These are phyloP conservation scores for Harrya chromipes DNA, from an alignment of 768 basidiomycete genomes.

Conservation along the genomic window DNA sequence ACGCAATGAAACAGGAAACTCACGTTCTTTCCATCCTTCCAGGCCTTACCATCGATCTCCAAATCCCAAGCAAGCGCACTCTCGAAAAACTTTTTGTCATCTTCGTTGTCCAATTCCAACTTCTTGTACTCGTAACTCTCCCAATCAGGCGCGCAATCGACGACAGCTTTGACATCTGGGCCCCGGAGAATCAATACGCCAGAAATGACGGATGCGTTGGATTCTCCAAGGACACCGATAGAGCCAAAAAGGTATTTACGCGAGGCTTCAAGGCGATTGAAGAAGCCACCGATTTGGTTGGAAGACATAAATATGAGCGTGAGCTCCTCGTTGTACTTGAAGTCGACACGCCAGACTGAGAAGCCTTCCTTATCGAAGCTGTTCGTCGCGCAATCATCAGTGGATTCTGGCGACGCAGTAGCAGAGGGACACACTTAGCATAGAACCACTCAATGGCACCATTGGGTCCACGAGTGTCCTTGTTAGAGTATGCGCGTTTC, in stretches of 20 bases:
- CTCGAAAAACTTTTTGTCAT: constrained; percentile 89
- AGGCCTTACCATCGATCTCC: constrained; percentile 82
- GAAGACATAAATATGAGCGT: constrained; percentile 92
- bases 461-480: constrained; percentile 82
- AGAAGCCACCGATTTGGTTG: constrained; percentile 94
- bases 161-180: constrained; percentile 62
- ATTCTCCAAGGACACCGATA: constrained; percentile 80
- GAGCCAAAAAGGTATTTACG: constrained; percentile 97
- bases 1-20: constrained; percentile 34
- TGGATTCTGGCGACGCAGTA: background rate
- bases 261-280: constrained; percentile 95
- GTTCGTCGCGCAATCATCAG: constrained; percentile 8
- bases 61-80: constrained; percentile 93
- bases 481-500: constrained; percentile 98
- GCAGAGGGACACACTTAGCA: constrained; percentile 59
- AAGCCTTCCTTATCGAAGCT: constrained; percentile 89
- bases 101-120: constrained; percentile 69
- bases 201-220: constrained; percentile 75
- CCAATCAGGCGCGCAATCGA: constrained; percentile 85
- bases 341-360: constrained; percentile 90
- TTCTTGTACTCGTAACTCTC: constrained; percentile 83
- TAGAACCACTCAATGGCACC: constrained; percentile 97
- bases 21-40: constrained; percentile 89
- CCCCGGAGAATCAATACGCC: constrained; percentile 87
- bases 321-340: constrained; percentile 95